A percentile compares a stretch with the other conserved stretches of the same genome.
Conservation (phyloP, 495 filamentous ascomycete genomes). For the Talaromyces thailandensis region DNA sequence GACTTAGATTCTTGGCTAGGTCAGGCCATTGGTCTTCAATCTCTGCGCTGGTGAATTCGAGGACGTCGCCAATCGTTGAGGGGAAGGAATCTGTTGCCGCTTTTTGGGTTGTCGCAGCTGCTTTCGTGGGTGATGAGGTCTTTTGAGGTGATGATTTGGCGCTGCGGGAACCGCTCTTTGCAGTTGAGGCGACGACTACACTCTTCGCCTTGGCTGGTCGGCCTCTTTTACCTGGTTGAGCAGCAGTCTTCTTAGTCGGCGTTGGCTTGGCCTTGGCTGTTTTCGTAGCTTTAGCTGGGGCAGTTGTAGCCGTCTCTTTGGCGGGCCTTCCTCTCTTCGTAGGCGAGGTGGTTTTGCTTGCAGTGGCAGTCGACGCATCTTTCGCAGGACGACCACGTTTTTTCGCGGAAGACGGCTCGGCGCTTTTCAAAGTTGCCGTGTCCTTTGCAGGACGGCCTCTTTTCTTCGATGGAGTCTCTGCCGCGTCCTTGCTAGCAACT, state of each 20-base stretch:
- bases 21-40: not conserved
- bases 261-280: not conserved
- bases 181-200: not conserved
- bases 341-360: not conserved
- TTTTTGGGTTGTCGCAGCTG: not conserved
- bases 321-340: not conserved
- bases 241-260: not conserved
- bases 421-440: not conserved
- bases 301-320: not conserved
- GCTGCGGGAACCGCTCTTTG: not conserved
- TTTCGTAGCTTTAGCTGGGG: not conserved
- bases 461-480: not conserved
- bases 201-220: constrained; percentile 2
- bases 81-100: not conserved
- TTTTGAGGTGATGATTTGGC: not conserved
- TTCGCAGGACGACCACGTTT: not conserved
- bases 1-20: not conserved
- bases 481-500: not conserved
- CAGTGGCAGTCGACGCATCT: not conserved
- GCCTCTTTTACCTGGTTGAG: not conserved
- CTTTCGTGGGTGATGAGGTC: not conserved
- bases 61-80: not conserved
- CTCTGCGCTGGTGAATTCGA: not conserved
- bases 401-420: not conserved
- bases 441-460: not conserved